Conservation (phyloP, 305 asterid genomes). For the Fraxinus floribunda region DNA sequence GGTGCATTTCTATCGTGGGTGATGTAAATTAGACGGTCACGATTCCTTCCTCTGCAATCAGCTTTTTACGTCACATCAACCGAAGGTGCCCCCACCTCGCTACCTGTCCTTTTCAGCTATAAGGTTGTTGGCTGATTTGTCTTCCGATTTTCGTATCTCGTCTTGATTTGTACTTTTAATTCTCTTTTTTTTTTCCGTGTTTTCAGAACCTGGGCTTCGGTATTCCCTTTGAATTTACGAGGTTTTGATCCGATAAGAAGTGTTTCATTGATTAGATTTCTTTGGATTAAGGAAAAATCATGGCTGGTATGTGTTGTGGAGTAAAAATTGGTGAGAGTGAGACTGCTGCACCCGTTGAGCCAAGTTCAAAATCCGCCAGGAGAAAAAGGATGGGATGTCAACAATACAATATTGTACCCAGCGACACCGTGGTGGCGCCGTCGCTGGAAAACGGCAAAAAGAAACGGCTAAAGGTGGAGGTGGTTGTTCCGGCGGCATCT, state of each 20-base stretch:
- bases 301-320: slow-evolving; percentile 70
- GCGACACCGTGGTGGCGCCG: slow-evolving; percentile 47
- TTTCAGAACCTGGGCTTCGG: neutral
- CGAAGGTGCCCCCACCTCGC: slow-evolving; percentile 42
- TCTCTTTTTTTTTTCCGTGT: neutral
- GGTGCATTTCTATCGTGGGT: neutral
- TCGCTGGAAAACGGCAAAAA: slow-evolving; percentile 29
- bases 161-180: too few species aligned
- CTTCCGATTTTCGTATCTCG: slow-evolving; percentile 22
- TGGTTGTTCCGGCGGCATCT: slow-evolving; percentile 19
- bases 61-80: slow-evolving; percentile 53
- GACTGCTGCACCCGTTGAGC: slow-evolving; percentile 51
- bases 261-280: neutral
- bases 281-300: slow-evolving; percentile 6
- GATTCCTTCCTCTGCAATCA: slow-evolving; percentile 33
- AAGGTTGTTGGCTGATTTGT: slow-evolving; percentile 18
- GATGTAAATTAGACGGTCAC: slow-evolving; percentile 31
- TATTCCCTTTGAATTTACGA: neutral
- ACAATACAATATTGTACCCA: slow-evolving; percentile 52
- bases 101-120: slow-evolving; percentile 31
- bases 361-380: slow-evolving; percentile 51
- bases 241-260: neutral
- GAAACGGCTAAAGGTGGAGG: slow-evolving; percentile 46
- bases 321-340: slow-evolving; percentile 59
- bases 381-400: slow-evolving; percentile 63